A percentile compares a stretch with the other conserved stretches of the same genome.
Conservation (phyloP, 352 stramenopile genomes). For the Pythium graminicola region DNA sequence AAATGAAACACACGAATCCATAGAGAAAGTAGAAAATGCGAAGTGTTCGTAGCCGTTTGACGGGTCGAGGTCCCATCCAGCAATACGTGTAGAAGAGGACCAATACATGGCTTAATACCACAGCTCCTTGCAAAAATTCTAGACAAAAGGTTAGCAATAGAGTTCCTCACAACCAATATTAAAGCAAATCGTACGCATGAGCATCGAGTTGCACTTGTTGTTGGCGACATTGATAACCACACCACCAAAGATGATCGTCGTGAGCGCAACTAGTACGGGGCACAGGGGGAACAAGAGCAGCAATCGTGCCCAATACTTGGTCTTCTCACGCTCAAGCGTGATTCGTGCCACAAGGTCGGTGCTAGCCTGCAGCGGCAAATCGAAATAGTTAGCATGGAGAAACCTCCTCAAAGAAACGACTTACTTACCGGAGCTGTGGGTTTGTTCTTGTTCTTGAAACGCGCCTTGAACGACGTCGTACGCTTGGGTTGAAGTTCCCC, state of each 20-base stretch:
- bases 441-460: conserved; percentile 40
- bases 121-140: conserved; percentile 62
- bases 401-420: too few species aligned
- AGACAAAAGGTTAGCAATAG: background rate
- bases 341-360: conserved; percentile 50
- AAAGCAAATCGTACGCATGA: conserved; percentile 40
- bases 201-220: conserved; percentile 56
- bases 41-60: conserved; percentile 48
- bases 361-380: conserved; percentile 25
- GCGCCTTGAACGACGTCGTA: conserved; percentile 48
- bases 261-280: conserved; percentile 47
- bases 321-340: conserved; percentile 49
- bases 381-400: too few species aligned
- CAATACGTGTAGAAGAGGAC: conserved; percentile 67
- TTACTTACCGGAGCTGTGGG: conserved; percentile 15
- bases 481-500: conserved; percentile 51
- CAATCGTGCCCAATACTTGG: conserved; percentile 62
- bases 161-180: background rate
- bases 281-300: conserved; percentile 60
- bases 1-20: conserved; percentile 46
- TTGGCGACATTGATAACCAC: conserved; percentile 66
- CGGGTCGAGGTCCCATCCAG: conserved; percentile 56
- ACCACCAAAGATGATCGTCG: conserved; percentile 53
- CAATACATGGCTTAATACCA: conserved; percentile 56
- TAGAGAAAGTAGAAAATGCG: conserved; percentile 61